Percentiles rank a stretch among this genome's conserved stretches.
These are phyloP conservation scores for Cystofilobasidium capitatum DNA, from an alignment of 768 basidiomycete genomes.

Conservation along the genomic window DNA sequence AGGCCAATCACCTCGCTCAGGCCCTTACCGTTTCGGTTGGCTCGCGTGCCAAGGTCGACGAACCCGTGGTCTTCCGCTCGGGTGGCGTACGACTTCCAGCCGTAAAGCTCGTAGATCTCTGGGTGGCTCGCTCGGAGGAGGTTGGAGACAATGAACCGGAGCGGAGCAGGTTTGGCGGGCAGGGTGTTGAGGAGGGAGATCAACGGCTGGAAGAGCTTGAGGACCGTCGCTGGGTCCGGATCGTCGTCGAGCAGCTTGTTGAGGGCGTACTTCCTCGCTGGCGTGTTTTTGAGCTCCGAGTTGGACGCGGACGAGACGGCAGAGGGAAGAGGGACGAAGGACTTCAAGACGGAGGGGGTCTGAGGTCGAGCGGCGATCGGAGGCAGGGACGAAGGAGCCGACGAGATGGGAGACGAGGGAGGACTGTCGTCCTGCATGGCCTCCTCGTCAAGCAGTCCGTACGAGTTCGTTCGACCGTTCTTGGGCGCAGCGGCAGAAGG, in stretches of 20 bases:
- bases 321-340: too few relatives aligned
- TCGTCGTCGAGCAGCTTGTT: background rate
- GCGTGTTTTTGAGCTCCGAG: background rate
- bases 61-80: conserved; percentile 9
- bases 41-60: conserved; percentile 7
- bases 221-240: background rate
- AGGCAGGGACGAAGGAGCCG: background rate
- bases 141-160: conserved; percentile 17
- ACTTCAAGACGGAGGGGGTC: too few relatives aligned
- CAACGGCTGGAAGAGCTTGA: conserved; percentile 12
- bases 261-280: conserved; percentile 18
- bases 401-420: background rate
- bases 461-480: background rate
- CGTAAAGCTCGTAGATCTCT: conserved; percentile 9
- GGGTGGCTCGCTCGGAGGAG: conserved; percentile 17
- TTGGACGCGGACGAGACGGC: too few relatives aligned
- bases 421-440: background rate
- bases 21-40: conserved; percentile 5
- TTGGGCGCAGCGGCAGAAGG: background rate
- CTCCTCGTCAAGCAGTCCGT: background rate
- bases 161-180: conserved; percentile 10
- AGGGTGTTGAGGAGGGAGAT: conserved; percentile 14
- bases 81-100: conserved; percentile 14
- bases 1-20: conserved; percentile 13
- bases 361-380: background rate